These are phyloP conservation scores for Orbilia ellipsospora DNA, from an alignment of 2,329 filamentous ascomycete species.

Conservation along the genomic window DNA sequence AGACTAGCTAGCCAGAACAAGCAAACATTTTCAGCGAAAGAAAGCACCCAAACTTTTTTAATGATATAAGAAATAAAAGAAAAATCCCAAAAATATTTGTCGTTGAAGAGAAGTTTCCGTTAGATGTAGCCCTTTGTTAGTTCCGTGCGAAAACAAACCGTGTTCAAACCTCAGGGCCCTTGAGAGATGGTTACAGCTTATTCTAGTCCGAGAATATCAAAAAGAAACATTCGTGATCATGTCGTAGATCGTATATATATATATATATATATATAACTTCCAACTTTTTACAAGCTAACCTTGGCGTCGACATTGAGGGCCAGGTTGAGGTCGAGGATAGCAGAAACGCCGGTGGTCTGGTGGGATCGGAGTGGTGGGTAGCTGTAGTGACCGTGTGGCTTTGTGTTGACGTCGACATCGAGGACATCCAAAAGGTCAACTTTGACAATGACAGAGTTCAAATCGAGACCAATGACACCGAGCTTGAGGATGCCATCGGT, in stretches of 20 bases:
- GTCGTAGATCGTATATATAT: slow-evolving; percentile 7
- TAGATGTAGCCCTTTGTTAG: slow-evolving; percentile 3
- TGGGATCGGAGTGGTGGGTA: slow-evolving; percentile 25
- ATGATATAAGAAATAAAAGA: slow-evolving; percentile 17
- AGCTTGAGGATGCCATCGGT: slow-evolving; percentile 32
- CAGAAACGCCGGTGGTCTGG: slow-evolving; percentile 12
- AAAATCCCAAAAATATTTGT: slow-evolving; percentile 16
- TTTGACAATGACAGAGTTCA: slow-evolving; percentile 17
- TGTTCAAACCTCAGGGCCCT: slow-evolving; percentile 41
- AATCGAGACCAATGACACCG: slow-evolving; percentile 8
- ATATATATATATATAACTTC: background rate
- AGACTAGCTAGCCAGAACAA: slow-evolving; percentile 39
- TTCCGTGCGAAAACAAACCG: background rate
- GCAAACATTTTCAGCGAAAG: slow-evolving; percentile 28
- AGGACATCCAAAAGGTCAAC: slow-evolving; percentile 30
- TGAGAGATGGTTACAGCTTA: slow-evolving; percentile 22
- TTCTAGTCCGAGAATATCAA: slow-evolving; percentile 2
- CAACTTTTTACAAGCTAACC: slow-evolving; percentile 22
- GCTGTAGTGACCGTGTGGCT: slow-evolving; percentile 41
- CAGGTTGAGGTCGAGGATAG: slow-evolving; percentile 32
- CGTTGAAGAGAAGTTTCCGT: slow-evolving; percentile 14
- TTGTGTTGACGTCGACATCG: slow-evolving; percentile 24
- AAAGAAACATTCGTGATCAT: background rate
- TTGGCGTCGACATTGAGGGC: background rate
- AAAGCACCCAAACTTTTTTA: slow-evolving; percentile 22